These are phyloP conservation scores for Rutstroemia sp. DNA, from an alignment of 2,329 filamentous ascomycete species.

Conservation along the genomic window DNA sequence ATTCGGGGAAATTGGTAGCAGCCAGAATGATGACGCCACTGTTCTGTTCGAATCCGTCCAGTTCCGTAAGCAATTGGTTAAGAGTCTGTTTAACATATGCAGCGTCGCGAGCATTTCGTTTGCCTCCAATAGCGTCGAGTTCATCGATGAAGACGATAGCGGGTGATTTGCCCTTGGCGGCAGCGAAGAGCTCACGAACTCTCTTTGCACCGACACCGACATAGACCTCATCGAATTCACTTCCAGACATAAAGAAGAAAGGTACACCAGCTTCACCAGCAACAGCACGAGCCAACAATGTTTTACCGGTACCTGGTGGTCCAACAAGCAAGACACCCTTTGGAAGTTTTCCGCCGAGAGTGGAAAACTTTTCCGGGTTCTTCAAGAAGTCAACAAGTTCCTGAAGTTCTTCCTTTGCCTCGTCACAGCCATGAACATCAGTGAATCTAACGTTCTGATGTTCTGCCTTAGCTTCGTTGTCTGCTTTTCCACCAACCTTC, in stretches of 20 bases:
- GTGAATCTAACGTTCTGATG: conserved; percentile 85
- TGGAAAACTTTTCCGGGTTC: conserved; percentile 87
- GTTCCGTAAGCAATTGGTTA: conserved; percentile 92
- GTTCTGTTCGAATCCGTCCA: conserved; percentile 94
- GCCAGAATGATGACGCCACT: conserved; percentile 93
- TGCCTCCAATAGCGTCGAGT: conserved; percentile 87
- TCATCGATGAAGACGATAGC: conserved; percentile 96
- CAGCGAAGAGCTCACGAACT: conserved; percentile 83
- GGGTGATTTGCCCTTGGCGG: conserved; percentile 78
- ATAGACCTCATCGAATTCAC: conserved; percentile 97
- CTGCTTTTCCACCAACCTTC: conserved; percentile 62
- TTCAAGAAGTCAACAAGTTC: conserved; percentile 95
- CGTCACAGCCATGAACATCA: conserved; percentile 95
- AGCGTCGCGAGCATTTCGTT: conserved; percentile 85
- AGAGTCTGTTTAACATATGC: conserved; percentile 96
- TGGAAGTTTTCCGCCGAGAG: conserved; percentile 89
- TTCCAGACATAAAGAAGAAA: conserved; percentile 99
- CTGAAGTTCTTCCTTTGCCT: conserved; percentile 95
- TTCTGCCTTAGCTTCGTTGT: conserved; percentile 84
- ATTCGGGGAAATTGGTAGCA: conserved; percentile 91
- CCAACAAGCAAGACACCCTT: conserved; percentile 95
- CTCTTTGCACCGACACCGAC: conserved; percentile 95
- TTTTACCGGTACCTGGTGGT: conserved; percentile 96
- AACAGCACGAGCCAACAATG: conserved; percentile 86
- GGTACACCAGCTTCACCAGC: conserved; percentile 95